Base-by-base conservation (phyloP, 1,139 yeast genomes). In the Pichia sp. region DNA sequence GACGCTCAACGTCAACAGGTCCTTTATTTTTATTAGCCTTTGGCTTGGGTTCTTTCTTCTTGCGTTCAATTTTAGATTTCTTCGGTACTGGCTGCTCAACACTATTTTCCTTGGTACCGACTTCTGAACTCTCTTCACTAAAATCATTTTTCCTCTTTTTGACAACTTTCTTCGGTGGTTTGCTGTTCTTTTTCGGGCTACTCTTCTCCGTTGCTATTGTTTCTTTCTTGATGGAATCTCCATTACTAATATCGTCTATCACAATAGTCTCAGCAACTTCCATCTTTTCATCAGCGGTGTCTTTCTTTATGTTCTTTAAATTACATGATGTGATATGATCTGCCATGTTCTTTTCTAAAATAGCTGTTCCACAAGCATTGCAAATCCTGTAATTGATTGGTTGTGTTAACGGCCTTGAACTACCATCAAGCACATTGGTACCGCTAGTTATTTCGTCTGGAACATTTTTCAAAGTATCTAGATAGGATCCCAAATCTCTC, bases 1-100 rank as follows among this genome's bases (percentile, higher is more conserved):
- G 98, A 59, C 81, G 85, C 66, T 93, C 97, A 44, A 93, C 95
- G 68, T 93, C 96, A 41, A 91, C 96, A 0, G 91, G 88, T 3
- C 89, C 93, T 60, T 86, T 87, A 37, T 79, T 75, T 61, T 85
- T 85, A 48, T 79, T 70, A 16, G 53, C 42, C 41, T 53, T 56
- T 6, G 31, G 26, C 19, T 53, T 51, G 3, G 50, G 30, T 30
- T 51, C 49, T 42, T 56, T 54, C 58, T 82, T 77, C 72, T 76
- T 62, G 65, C 71, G 62, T 69, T 74, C 66, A 68, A 71, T 53
- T 54, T 62, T 64, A 34, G 57, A 58, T 50, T 63, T 62, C 62
- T 64, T 61, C 8, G 36, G 41, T 55, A 61, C 61, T 55, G 61
- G 58, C 25, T 28, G 34, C 22, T 40, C 34, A 21, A n/a, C 26